These are phyloP conservation scores for Pisolithus marmoratus DNA, from an alignment of 768 basidiomycete genomes.

Conservation along the genomic window DNA sequence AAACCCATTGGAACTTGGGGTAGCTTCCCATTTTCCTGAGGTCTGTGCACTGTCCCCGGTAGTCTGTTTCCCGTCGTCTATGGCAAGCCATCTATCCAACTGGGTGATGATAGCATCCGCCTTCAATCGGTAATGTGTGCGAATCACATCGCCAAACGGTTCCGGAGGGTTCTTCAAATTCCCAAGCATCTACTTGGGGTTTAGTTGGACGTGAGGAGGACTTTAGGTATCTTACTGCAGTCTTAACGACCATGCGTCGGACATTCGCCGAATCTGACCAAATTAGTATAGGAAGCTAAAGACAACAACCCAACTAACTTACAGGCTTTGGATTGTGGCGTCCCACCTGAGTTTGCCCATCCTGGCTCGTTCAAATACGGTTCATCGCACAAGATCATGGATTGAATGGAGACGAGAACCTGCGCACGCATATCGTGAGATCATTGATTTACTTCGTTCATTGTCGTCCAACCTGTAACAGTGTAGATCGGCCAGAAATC, in stretches of 20 bases:
- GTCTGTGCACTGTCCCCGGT: constrained; percentile 47
- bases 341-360: constrained; percentile 70
- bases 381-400: constrained; percentile 92
- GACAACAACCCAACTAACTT: constrained; percentile 19
- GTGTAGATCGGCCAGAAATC: constrained; percentile 84
- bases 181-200: constrained; percentile 62
- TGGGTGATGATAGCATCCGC: constrained; percentile 62
- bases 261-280: constrained; percentile 82
- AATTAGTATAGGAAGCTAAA: constrained; percentile 5
- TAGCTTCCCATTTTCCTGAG: constrained; percentile 30
- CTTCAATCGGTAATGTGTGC: constrained; percentile 88
- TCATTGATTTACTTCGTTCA: background rate
- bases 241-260: constrained; percentile 85
- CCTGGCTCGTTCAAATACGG: constrained; percentile 92
- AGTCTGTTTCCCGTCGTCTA: constrained; percentile 68
- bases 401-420: constrained; percentile 91
- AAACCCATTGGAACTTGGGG: constrained; percentile 53
- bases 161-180: constrained; percentile 79
- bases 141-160: constrained; percentile 82
- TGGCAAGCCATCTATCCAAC: constrained; percentile 69
- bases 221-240: constrained; percentile 52
- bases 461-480: constrained; percentile 60
- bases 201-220: constrained; percentile 4
- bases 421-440: constrained; percentile 14
- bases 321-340: constrained; percentile 75